Conservation (phyloP, 441 rosid species). For the Viola pubescens region DNA sequence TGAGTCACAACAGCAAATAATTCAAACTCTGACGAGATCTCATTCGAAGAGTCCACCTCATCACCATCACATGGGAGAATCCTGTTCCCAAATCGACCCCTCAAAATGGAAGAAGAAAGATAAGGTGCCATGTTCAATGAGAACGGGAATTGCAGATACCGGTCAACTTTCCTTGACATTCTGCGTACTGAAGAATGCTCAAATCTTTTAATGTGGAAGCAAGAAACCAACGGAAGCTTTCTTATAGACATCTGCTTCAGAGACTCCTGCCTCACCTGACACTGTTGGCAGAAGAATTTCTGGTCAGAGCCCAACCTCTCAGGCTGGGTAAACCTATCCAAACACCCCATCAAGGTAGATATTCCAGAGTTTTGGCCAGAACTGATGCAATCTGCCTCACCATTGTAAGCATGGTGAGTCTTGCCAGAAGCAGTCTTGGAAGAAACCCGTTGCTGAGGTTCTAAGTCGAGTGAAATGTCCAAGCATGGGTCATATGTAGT, state of each 20-base stretch:
- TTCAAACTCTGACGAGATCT: conserved; percentile 55
- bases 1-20: conserved; percentile 72
- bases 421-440: conserved; percentile 26
- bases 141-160: conserved; percentile 64
- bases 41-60: conserved; percentile 43
- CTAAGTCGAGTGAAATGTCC: conserved; percentile 66
- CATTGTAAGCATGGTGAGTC: conserved; percentile 36
- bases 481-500: conserved; percentile 70
- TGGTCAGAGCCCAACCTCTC: conserved; percentile 76
- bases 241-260: conserved; percentile 74
- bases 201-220: conserved; percentile 72
- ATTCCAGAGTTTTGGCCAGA: conserved; percentile 30
- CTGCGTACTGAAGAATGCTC: conserved; percentile 56
- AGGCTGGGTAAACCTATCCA: conserved; percentile 59
- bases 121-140: conserved; percentile 64
- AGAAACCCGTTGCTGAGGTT: conserved; percentile 37
- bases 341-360: conserved; percentile 57
- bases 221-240: conserved; percentile 65
- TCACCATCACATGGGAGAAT: conserved; percentile 58
- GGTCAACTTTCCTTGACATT: conserved; percentile 66
- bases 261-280: conserved; percentile 67
- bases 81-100: conserved; percentile 61
- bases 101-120: conserved; percentile 64
- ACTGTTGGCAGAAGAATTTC: conserved; percentile 73
- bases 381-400: conserved; percentile 33